Percentiles rank a stretch among this genome's conserved stretches.
phyloP scores from a whole-genome alignment of 2,329 filamentous ascomycete genomes.

The Botrytis cinerea region DNA sequence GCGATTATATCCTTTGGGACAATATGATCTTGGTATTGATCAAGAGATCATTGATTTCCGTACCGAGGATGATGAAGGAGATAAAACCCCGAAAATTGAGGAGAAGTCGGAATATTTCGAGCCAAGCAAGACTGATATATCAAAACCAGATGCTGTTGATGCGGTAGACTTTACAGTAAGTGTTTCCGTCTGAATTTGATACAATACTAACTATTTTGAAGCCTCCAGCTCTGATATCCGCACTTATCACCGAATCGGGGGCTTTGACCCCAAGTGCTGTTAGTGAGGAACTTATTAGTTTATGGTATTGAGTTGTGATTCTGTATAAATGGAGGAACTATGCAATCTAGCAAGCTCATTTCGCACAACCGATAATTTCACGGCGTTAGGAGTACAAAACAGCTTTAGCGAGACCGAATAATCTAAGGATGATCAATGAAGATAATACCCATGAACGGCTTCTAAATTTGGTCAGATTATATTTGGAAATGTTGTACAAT shows the following conservation, averaged over 20 bases:
- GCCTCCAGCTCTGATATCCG: conserved; percentile 69
- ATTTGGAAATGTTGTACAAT: background rate
- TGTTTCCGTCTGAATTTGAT: background rate
- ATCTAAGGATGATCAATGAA: background rate
- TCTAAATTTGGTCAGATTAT: background rate
- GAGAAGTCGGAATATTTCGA: conserved; percentile 38
- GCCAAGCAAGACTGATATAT: conserved; percentile 24
- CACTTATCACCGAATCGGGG: conserved; percentile 75
- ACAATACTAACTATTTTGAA: conserved; percentile 43
- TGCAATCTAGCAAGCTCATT: background rate
- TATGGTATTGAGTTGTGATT: conserved; percentile 37
- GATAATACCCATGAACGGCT: conserved; percentile 11
- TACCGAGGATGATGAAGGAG: conserved; percentile 50
- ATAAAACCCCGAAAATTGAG: conserved; percentile 30
- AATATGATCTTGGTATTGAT: conserved; percentile 77
- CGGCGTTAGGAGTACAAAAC: conserved; percentile 18
- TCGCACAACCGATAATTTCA: background rate
- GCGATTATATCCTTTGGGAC: conserved; percentile 77
- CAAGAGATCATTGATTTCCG: conserved; percentile 77
- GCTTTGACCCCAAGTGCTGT: conserved; percentile 70
- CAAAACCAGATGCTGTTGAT: conserved; percentile 39
- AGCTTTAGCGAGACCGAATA: background rate
- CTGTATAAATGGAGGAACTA: no score
- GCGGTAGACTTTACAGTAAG: conserved; percentile 72
- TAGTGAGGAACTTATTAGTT: conserved; percentile 64